phyloP scores from a whole-genome alignment of 2,329 filamentous ascomycete genomes.

The Diaporthe sp. region DNA sequence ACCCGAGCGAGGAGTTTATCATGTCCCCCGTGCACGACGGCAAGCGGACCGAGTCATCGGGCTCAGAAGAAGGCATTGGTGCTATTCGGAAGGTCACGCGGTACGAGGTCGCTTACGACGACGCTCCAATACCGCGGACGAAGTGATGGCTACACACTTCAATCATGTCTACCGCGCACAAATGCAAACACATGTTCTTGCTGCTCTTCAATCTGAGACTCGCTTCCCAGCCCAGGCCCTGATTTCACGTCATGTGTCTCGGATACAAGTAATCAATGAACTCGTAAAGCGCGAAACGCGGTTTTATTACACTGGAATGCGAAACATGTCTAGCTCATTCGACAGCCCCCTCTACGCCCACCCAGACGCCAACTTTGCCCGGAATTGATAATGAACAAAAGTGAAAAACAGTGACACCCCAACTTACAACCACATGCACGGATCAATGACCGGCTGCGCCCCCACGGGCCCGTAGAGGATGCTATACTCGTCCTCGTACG shows the following conservation, averaged over 20 bases:
- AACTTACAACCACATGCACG: slow-evolving; percentile 34
- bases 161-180: neutral
- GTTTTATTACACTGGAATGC: neutral
- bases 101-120: slow-evolving; percentile 19
- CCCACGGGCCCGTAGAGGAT: slow-evolving; percentile 19
- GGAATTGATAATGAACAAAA: neutral
- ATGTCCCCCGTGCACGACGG: slow-evolving; percentile 11
- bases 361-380: neutral
- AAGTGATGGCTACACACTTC: neutral
- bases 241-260: neutral
- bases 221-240: neutral
- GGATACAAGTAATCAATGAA: neutral
- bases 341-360: neutral
- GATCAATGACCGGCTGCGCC: slow-evolving; percentile 37
- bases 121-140: neutral
- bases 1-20: slow-evolving; percentile 15
- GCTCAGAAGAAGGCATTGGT: neutral
- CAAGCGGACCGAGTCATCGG: neutral
- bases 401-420: neutral
- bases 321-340: slow-evolving; percentile 14
- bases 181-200: neutral
- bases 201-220: neutral
- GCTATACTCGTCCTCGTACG: slow-evolving; percentile 38
- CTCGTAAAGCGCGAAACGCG: neutral
- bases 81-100: slow-evolving; percentile 16